Evolutionary conservation across 1,284 basidiomycete genomes (phyloP).

Genomic region (Leccinum subatratum): DNA sequence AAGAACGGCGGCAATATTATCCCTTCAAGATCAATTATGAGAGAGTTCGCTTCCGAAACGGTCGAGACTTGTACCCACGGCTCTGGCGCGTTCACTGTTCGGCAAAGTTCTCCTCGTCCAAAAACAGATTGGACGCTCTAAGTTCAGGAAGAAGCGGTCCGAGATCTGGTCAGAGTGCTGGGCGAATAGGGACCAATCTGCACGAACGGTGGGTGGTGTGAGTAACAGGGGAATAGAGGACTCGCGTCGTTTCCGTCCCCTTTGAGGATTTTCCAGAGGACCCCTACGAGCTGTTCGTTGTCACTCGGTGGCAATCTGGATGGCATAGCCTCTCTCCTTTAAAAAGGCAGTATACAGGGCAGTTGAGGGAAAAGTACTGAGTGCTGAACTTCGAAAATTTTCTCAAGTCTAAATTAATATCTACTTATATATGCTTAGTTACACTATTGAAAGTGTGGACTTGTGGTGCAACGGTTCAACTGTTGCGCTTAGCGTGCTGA

Average conservation of each 20-base stretch:
- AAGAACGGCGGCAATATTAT: constrained; percentile 9
- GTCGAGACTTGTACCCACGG: constrained; percentile 20
- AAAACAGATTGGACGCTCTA: constrained; percentile 59
- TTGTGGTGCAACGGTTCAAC: too few relatives aligned
- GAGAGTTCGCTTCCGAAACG: constrained; percentile 10
- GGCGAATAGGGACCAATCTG: constrained; percentile 76
- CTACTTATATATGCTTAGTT: too few relatives aligned
- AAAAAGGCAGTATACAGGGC: constrained; percentile 60
- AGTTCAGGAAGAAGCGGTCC: constrained; percentile 67
- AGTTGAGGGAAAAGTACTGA: constrained; percentile 65
- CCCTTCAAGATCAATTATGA: constrained; percentile 24
- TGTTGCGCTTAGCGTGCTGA: too few relatives aligned
- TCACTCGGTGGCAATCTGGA: constrained; percentile 47
- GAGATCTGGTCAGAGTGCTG: constrained; percentile 60
- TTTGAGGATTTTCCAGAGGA: constrained; percentile 74
- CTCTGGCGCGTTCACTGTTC: constrained; percentile 42
- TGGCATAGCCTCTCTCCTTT: constrained; percentile 58
- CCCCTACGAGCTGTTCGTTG: constrained; percentile 75
- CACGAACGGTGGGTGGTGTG: constrained; percentile 7
- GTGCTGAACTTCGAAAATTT: too few relatives aligned
- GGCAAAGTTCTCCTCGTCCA: constrained; percentile 55
- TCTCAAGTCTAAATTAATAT: too few relatives aligned
- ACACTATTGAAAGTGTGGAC: too few relatives aligned
- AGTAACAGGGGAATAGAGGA: constrained; percentile 14
- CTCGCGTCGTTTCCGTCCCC: constrained; percentile 73